Evolutionary conservation across 1,284 basidiomycete species (phyloP).

Genomic region (Pseudozyma tsukubaensis): DNA sequence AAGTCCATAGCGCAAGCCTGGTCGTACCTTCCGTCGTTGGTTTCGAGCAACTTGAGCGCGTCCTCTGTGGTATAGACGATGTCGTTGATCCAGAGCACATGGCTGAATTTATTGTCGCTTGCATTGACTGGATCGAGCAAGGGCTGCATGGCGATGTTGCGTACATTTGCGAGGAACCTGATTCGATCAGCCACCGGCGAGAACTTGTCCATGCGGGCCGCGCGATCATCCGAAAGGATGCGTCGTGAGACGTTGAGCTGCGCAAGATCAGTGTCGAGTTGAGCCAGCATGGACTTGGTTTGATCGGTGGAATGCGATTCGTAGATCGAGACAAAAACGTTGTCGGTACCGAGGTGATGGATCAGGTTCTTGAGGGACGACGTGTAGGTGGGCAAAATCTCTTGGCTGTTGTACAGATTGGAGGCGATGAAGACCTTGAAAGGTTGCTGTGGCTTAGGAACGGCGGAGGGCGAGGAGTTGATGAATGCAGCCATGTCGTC

Average conservation of each 20-base stretch:
- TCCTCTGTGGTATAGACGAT: constrained; percentile 41
- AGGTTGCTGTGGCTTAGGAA: neutral
- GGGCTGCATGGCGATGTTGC: constrained; percentile 58
- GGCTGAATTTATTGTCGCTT: constrained; percentile 21
- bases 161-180: constrained; percentile 46
- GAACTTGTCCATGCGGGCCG: constrained; percentile 34
- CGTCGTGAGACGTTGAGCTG: constrained; percentile 45
- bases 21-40: constrained; percentile 72
- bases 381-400: constrained; percentile 51
- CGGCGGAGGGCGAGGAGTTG: constrained; percentile 2
- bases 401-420: constrained; percentile 59
- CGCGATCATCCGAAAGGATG: constrained; percentile 46
- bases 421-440: constrained; percentile 54
- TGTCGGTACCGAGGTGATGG: constrained; percentile 71
- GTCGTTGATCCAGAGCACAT: constrained; percentile 63
- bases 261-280: constrained; percentile 69
- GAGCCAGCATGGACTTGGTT: constrained; percentile 70
- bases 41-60: constrained; percentile 71
- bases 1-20: constrained; percentile 75
- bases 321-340: constrained; percentile 74
- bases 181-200: constrained; percentile 41
- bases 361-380: constrained; percentile 41
- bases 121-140: constrained; percentile 9
- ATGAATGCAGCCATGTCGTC: constrained; percentile 12
- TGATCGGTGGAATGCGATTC: constrained; percentile 73